Evolutionary conservation across 257 asterid genomes (phyloP), one percentile per base, ranked within the genome.

Genomic region (Solanum appendiculatum): DNA sequence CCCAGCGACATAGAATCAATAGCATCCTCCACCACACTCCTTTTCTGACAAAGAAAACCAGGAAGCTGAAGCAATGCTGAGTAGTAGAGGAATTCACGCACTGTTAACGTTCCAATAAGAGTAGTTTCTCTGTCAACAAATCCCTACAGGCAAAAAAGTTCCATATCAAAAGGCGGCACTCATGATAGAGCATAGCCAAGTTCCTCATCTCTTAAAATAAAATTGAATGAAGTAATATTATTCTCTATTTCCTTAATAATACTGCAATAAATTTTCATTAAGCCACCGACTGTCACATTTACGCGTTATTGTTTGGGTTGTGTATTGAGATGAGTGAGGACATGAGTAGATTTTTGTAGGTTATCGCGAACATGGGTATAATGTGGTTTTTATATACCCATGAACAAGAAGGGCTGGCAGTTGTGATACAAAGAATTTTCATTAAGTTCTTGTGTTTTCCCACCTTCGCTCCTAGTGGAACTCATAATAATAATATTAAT

Each of bases 51-150:
- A 89, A 94, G 91, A 92, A 95, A 96, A 87, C 99, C 98, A 9
- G 97, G 98, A 91, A 96, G 97, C 94, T 97, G 99, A 90, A 97
- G 98, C 91, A 95, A 86, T 87, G 98, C 98, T 60, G 99, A 95
- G 93, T 97, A 96, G 93, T 96, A 93, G 88, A 97, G 98, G 94
- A 94, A 96, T 93, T 97, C 99, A n/a, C 99, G 98, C 89, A 97
- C 99, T 20, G 99, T 96, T 91, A 97, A 91, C 51, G 99, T 96
- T 89, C 96, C 99, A 70, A 97, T 94, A 86, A 97, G 96, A 46
- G 97, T 87, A 78, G 97, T 96, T 91, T 96, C 99, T 91, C 98
- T 93, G 60, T 96, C 95, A 74, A 96, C 99, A 88, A 87, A 97
- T 87, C 99, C 99, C 99, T 97, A 92, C 70, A 74, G 87, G 87